A percentile compares a stretch with the other conserved stretches of the same genome.
phyloP scores from a whole-genome alignment of 208 protist genomes.

The Kentomonas sorsogonicus region DNA sequence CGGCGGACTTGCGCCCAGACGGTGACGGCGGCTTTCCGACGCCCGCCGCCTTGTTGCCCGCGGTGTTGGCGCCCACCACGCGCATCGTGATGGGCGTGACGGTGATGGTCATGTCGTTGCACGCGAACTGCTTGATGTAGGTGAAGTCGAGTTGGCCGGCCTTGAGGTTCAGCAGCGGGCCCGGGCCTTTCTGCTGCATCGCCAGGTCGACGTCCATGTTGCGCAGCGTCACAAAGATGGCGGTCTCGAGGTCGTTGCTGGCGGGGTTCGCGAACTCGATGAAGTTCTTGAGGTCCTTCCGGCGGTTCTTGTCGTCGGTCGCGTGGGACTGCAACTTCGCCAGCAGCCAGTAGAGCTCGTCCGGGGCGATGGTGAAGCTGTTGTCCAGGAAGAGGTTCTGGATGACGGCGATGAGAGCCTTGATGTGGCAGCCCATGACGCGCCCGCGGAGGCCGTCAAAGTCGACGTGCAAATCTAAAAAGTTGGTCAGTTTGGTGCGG shows the following conservation, averaged over 20 bases:
- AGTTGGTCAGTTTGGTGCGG: constrained; percentile 54
- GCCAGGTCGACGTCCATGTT: constrained; percentile 40
- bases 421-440: constrained; percentile 63
- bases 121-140: constrained; percentile 59
- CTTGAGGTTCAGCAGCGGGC: constrained; percentile 31
- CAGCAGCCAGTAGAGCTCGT: constrained; percentile 84
- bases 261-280: constrained; percentile 49
- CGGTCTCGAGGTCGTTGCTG: constrained; percentile 63
- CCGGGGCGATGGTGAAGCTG: constrained; percentile 47
- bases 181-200: constrained; percentile 14
- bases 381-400: constrained; percentile 72
- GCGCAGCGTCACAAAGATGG: constrained; percentile 37
- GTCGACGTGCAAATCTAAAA: constrained; percentile 59
- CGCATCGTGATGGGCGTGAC: constrained; percentile 50
- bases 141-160: constrained; percentile 53
- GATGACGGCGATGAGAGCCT: constrained; percentile 46
- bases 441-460: constrained; percentile 50
- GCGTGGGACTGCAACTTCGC: constrained; percentile 73
- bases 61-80: constrained; percentile 18
- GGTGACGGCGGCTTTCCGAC: too few relatives aligned
- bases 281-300: constrained; percentile 70
- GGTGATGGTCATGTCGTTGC: constrained; percentile 48
- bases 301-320: constrained; percentile 62
- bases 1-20: too few relatives aligned
- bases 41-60: too few relatives aligned